Evolutionary conservation across 2,329 filamentous ascomycete genomes (phyloP).

Genomic region (Penicillium sp.): DNA sequence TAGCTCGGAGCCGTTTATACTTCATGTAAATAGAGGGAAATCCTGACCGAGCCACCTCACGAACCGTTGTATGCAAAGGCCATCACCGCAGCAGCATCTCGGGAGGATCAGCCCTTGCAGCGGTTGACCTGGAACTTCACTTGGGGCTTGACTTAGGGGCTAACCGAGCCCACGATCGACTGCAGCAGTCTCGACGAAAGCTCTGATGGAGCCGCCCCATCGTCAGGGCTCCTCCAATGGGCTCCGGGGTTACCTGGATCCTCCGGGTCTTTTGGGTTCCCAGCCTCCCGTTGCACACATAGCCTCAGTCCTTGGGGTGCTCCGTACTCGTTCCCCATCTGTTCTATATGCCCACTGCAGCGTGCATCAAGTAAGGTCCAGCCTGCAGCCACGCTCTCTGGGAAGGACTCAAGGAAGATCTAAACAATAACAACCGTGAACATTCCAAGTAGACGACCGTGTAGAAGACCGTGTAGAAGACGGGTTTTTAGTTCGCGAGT

Average conservation of each 20-base stretch:
- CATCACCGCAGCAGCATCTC: conserved; percentile 1
- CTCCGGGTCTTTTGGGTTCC: neutral
- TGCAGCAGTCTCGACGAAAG: neutral
- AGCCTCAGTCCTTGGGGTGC: neutral
- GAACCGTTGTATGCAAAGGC: neutral
- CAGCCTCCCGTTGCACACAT: neutral
- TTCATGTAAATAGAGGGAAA: neutral
- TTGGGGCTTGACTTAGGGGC: neutral
- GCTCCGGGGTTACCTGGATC: neutral
- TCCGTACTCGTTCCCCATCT: neutral
- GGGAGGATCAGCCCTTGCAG: conserved; percentile 17
- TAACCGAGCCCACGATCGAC: conserved; percentile 10
- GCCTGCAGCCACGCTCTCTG: conserved; percentile 10
- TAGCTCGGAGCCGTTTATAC: neutral
- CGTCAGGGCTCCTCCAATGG: neutral
- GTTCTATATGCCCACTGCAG: conserved; percentile 5
- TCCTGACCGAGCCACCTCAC: neutral
- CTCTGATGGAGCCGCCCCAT: neutral
- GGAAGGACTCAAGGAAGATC: conserved; percentile 22
- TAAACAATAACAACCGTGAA: conserved; percentile 17
- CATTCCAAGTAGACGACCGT: conserved; percentile 6
- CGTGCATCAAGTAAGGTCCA: conserved; percentile 23
- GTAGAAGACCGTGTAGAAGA: neutral
- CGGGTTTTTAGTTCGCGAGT: conserved; percentile 13
- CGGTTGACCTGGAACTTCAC: neutral